Base-by-base conservation (phyloP, 306 rosid genomes). In the Cucumis hystrix region DNA sequence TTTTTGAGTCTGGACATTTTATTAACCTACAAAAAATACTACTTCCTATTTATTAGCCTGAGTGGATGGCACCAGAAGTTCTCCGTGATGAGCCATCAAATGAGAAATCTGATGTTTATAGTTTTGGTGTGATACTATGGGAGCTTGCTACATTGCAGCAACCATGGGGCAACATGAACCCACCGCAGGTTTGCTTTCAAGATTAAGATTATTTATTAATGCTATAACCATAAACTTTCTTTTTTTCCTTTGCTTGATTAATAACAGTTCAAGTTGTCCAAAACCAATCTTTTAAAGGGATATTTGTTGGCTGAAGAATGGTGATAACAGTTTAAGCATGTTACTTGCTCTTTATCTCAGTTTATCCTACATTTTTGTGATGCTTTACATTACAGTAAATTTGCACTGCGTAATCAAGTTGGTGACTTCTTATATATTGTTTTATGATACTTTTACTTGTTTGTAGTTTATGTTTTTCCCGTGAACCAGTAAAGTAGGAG, bases 41-140 rank as follows among this genome's bases (percentile, higher is more conserved):
- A 71, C 76, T 81, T 82, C 67, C 76, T 77, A 77, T 77, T 77
- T 75, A 23, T 77, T 52, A 86, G 89, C 86, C 99, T 41, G 99
- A 92, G 82, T 95, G 99, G 97, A 90, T 95, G 97, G 97, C 99
- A 74, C 97, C 97, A 13, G 97, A 92, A 88, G 97, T 95, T 85
- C 97, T 95, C 78, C 96, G 99, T 39, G 97, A 95, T 62, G 99
- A 92, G 82, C 99, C 91, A 28, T 92, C 99, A 82, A 87, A 95
- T 85, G 99, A 95, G 87, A 95, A 92, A 83, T 92, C 97, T 13
- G 99, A 95, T 82, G 84, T 95, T 79, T 95, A 95, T 85, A 95
- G 99, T 81, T 95, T 91, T 79, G 99, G 97, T 75, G 86, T 95
- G 74, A 95, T 95, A 77, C 83, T 95, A 85, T 95, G 98, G 99